These are phyloP conservation scores for Rhizopogon sp. DNA, from an alignment of 768 basidiomycete genomes.

Conservation along the genomic window DNA sequence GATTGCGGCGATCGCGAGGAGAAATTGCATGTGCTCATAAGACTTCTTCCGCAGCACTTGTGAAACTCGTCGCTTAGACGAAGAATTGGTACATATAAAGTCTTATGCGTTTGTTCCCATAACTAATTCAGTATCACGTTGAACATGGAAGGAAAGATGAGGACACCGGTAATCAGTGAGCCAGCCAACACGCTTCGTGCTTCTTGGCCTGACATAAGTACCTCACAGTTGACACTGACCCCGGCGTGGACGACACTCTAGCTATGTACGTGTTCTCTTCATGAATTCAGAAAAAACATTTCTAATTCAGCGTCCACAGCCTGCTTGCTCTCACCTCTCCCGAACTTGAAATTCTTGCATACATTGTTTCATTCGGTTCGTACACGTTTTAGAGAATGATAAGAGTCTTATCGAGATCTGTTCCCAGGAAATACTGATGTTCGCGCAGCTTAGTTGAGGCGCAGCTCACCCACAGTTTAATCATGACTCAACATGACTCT, in stretches of 20 bases:
- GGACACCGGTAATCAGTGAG: slow-evolving; percentile 67
- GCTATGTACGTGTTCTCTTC: slow-evolving; percentile 55
- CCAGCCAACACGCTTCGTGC: not conserved
- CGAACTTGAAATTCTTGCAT: slow-evolving; percentile 75
- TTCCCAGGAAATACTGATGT: slow-evolving; percentile 66
- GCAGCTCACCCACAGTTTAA: slow-evolving; percentile 1
- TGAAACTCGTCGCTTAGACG: too few relatives aligned
- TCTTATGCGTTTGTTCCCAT: too few relatives aligned
- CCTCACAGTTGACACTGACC: slow-evolving; percentile 72
- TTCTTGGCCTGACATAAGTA: slow-evolving; percentile 2
- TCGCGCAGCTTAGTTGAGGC: slow-evolving; percentile 54
- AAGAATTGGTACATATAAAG: not conserved
- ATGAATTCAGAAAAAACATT: not conserved
- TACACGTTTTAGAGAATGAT: not conserved
- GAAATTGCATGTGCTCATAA: too few relatives aligned
- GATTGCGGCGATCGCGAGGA: too few relatives aligned
- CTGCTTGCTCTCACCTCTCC: slow-evolving; percentile 78
- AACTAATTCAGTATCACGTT: not conserved
- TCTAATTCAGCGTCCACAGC: slow-evolving; percentile 31
- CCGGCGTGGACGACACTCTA: slow-evolving; percentile 78
- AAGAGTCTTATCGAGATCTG: not conserved
- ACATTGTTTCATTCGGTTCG: slow-evolving; percentile 73
- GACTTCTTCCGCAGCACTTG: too few relatives aligned
- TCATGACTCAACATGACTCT: not conserved
- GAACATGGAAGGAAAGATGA: slow-evolving; percentile 19